phyloP scores from a whole-genome alignment of 2,329 filamentous ascomycete species.

The Domatiomyces globalis region DNA sequence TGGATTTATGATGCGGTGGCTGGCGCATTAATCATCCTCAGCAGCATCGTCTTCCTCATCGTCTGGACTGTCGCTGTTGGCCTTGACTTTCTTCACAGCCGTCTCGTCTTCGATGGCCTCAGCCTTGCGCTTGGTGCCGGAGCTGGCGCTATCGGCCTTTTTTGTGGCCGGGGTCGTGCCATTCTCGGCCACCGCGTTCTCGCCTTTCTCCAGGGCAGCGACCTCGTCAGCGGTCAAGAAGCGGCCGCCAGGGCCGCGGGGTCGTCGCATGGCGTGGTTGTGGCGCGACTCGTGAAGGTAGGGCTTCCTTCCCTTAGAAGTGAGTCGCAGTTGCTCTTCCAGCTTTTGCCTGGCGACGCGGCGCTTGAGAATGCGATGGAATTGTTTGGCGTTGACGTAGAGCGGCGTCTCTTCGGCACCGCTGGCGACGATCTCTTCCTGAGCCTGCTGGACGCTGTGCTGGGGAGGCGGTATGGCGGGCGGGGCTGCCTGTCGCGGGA shows the following conservation, averaged over 20 bases:
- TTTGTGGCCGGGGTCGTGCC: conserved; percentile 18
- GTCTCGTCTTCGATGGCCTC: conserved; percentile 32
- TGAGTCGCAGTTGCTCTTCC: conserved; percentile 81
- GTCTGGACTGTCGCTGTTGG: conserved; percentile 34
- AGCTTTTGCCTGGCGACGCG: conserved; percentile 84
- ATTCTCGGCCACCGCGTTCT: conserved; percentile 23
- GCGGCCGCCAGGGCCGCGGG: conserved; percentile 80
- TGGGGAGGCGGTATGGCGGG: conserved; percentile 34
- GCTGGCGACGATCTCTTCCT: conserved; percentile 58
- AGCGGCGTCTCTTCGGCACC: conserved; percentile 78
- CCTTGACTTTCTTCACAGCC: conserved; percentile 38
- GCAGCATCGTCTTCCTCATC: conserved; percentile 42
- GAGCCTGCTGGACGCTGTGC: conserved; percentile 50
- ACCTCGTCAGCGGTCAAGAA: conserved; percentile 96
- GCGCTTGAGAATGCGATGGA: conserved; percentile 90
- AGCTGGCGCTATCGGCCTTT: conserved; percentile 20
- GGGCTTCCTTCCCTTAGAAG: conserved; percentile 88
- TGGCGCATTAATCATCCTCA: conserved; percentile 31
- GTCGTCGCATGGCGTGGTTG: conserved; percentile 94
- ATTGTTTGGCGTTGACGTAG: conserved; percentile 98
- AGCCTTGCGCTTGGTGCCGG: conserved; percentile 39
- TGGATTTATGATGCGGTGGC: not conserved
- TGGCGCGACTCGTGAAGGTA: conserved; percentile 96
- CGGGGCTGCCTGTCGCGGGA: conserved; percentile 38
- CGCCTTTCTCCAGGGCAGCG: conserved; percentile 63